phyloP scores from a whole-genome alignment of 225 moss, liverwort and hornwort genomes.

The Ulota crispa region DNA sequence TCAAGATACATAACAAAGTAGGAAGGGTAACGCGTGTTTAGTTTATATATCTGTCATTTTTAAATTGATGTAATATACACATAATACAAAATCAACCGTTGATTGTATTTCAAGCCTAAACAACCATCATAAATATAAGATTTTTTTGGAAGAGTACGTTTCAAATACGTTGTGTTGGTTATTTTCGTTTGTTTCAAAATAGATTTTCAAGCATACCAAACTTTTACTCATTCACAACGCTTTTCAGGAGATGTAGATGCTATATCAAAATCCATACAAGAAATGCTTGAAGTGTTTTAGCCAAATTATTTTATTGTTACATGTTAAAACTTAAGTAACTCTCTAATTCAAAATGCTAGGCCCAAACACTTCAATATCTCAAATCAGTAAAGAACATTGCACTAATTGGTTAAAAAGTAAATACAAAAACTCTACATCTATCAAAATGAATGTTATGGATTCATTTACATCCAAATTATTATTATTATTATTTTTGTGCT shows the following conservation, averaged over 20 bases:
- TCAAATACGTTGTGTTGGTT: rapidly evolving
- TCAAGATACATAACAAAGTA: not conserved
- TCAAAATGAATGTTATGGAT: no score
- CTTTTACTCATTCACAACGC: not conserved
- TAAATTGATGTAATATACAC: not conserved
- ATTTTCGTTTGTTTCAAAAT: rapidly evolving
- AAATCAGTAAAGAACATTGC: no score
- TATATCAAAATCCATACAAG: no score
- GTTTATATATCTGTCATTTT: not conserved
- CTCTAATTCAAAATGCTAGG: rapidly evolving
- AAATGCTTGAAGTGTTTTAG: no score
- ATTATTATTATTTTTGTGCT: no score
- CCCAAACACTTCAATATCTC: not conserved
- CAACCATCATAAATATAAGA: no score
- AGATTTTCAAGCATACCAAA: not conserved
- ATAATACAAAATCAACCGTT: not conserved
- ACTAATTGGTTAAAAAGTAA: rapidly evolving
- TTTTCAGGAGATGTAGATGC: not conserved
- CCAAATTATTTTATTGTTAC: not conserved
- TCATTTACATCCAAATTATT: no score
- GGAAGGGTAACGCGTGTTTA: not conserved
- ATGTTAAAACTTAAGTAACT: rapidly evolving
- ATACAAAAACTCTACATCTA: not conserved
- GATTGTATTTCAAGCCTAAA: not conserved
- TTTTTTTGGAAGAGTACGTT: not conserved